A percentile compares a stretch with the other conserved stretches of the same genome.
Evolutionary conservation across 1,139 yeast species (phyloP).

Genomic region (Sugiyamaella grinbergsii): DNA sequence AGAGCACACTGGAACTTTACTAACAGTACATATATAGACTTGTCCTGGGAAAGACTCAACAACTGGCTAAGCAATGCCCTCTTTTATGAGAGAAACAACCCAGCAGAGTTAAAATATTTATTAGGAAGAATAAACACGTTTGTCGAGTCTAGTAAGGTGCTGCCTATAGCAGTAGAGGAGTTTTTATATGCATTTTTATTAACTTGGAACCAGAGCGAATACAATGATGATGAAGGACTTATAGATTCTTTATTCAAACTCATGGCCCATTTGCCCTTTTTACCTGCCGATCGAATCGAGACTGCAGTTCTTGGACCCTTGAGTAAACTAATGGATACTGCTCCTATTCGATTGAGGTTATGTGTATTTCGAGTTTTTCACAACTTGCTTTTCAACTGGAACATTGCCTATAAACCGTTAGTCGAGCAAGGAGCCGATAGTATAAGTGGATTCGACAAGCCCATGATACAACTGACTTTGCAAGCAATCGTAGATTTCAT

Average conservation of each 20-base stretch:
- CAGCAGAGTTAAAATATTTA: constrained; percentile 20
- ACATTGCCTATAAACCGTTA: constrained; percentile 20
- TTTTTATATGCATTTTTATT: constrained; percentile 26
- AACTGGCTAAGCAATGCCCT: constrained; percentile 34
- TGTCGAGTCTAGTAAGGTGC: constrained; percentile 27
- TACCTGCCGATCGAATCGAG: constrained; percentile 20
- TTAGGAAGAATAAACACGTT: constrained; percentile 27
- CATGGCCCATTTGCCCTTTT: constrained; percentile 27
- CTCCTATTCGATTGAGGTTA: constrained; percentile 19
- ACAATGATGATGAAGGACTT: constrained; percentile 12
- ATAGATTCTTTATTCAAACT: constrained; percentile 26
- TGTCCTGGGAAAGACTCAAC: constrained; percentile 35
- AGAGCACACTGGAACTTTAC: too few relatives aligned
- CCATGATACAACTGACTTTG: constrained; percentile 16
- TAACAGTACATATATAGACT: constrained; percentile 12
- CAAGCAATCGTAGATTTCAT: constrained; percentile 28
- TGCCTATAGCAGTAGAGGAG: constrained; percentile 33
- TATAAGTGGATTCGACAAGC: constrained; percentile 16
- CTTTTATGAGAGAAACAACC: constrained; percentile 21
- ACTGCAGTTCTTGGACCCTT: constrained; percentile 27
- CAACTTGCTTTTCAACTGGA: constrained; percentile 23
- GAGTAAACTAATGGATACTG: constrained; percentile 16
- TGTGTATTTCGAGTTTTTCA: constrained; percentile 15
- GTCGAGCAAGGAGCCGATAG: constrained; percentile 15
- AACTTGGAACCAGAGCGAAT: constrained; percentile 24